Evolutionary conservation across 805 yeast genomes (phyloP), one percentile per base, ranked within the genome.

Genomic region (Babjeviella inositovora): DNA sequence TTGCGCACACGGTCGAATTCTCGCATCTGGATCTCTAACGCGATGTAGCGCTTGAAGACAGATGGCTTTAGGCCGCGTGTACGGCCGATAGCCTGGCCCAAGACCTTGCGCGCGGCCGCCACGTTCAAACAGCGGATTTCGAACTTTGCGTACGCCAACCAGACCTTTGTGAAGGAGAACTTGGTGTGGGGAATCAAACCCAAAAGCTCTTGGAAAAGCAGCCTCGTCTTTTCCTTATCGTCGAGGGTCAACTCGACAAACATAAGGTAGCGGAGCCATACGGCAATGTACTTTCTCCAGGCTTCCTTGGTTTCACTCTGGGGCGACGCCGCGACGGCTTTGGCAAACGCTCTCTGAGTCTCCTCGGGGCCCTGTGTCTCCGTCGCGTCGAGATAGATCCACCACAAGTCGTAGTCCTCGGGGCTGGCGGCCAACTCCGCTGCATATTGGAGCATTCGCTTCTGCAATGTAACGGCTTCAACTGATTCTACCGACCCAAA

Each of bases 1-100:
- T 52, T 69, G 15, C 97, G 50, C 6, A 75, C 84, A 17, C 95
- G 48, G 29, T 76, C 92, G 55, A 77, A 77, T 35, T 84, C 90
- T 17, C 76, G 77, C 21, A 85, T 42, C 25, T 56, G 50, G 18
- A 51, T 52, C 39, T 87, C 96, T 17, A 84, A 32, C 2, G 48
- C 53, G 22, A 87, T 72, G 45, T 90, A 90, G 29, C 55, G 56
- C 30, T 50, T 52, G 38, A 74, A 70, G 0, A 80, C 44, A 24
- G 65, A 66, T 2, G 47, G 51, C 37, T 70, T 73, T n/a, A n/a
- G n/a, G n/a, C n/a, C n/a, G 0, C 81, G 76, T 20, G 64, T 59
- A 21, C 57, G 47, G 0, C 93, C 96, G 11, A 87, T 53, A 0
- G 80, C 63, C 23, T 60, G 53, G 1, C 95, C 95, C 13, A 81